Evolutionary conservation across 148 eudicot species (phyloP), one percentile per base, ranked within the genome.

Genomic region (Cornus florida): DNA sequence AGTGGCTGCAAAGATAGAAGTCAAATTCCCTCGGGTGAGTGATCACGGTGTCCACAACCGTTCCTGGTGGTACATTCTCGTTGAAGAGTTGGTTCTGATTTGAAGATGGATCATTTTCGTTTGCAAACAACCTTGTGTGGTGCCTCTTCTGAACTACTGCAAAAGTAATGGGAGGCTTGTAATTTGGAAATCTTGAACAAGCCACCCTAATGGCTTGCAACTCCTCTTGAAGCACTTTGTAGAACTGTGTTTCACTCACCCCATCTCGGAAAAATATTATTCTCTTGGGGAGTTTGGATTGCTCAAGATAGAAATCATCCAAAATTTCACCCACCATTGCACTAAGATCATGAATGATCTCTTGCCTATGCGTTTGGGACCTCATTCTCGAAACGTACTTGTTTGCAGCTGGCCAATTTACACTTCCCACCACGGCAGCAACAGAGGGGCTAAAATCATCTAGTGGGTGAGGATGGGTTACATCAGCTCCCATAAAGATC

Each of bases 401-500:
- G 81, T 92, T 95, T 7, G 97, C 91, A 0, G 92, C 89, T 0
- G 98, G 98, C 98, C 98, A 95, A 72, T 95, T 95, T 67, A 89
- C 80, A 70, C 92, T 91, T 13, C 97, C 98, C 20, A 95, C 98
- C 5, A 95, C 94, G 16, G 98, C 98, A 60, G 94, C 98, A 23
- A 95, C 90, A n/a, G 97, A 93, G 24, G 98, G 98, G 75, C 97
- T 95, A 64, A 39, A 87, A 81, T 95, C 98, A 50, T 95, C 97
- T 17, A 90, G 82, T 0, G 97, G 98, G 77, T 95, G 98, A 76
- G 98, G 98, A 77, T 95, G 98, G 10, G 98, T 89, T 0, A 95
- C 98, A 81, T 95, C 98, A 0, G 97, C 97, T 4, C 98, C 98
- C 98, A 95, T 90, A 75, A 95, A 93, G 71, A 95, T 95, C 33